Evolutionary conservation across 108 stramenopile genomes (phyloP), one percentile per base, ranked within the genome.

Genomic region (Nitzschia sp.): DNA sequence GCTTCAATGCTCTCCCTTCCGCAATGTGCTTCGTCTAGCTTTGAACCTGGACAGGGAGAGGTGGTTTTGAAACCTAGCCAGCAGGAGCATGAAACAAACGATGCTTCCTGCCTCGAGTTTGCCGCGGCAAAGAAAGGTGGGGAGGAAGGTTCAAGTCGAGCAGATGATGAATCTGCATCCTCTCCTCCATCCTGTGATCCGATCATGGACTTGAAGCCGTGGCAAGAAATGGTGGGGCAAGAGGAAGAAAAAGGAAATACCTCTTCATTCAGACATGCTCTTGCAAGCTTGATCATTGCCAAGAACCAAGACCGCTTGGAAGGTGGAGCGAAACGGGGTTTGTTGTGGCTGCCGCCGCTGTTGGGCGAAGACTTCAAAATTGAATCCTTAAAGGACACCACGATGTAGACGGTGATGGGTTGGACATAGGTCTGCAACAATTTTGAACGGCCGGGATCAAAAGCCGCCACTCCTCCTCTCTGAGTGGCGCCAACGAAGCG

Each of bases 261-360:
- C 9, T 24, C 33, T 5, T 54, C 66, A 1, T 45, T 67, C 15
- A 53, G 66, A 11, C 54, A 35, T 55, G 66, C 66, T 47, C 26
- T 67, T 23, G 66, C 66, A 28, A 55, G 54, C 29, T 36, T 67
- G 18, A 55, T 67, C 29, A 34, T 67, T 2, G 66, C 66, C 27
- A 67, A 55, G 54, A 67, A 67, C 33, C 8, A 30, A 17, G 64
- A 48, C 15, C 28, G 56, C 15, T 6, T 57, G 28, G 61, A 21
- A 1, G 6, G 23, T n/a, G 32, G 46, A 38, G 42, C 15, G 11
- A 42, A 62, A 9, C 24, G 61, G 38, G 38, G 61, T 6, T 26
- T 62, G 25, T 34, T 62, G 21, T 62, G 61, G 61, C 42, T 62
- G 21, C 42, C 61, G 1, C 24, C 61, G 5, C n/a, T 62, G 1